Conservation (phyloP, 129 eudicot species). For the Centaurea solstitialis region DNA sequence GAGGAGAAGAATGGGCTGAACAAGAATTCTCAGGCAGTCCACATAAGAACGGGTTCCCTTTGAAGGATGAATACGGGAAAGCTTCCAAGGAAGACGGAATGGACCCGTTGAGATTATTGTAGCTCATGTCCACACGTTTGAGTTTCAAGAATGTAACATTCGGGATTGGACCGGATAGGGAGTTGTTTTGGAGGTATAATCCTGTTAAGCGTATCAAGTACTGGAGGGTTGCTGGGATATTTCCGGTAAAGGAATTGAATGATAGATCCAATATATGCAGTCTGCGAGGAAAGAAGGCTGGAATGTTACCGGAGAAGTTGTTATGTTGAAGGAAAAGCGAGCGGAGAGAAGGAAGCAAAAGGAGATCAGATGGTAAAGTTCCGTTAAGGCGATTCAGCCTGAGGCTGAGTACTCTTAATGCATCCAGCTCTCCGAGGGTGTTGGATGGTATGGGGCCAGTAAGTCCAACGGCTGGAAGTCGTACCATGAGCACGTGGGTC, state of each 20-base stretch:
- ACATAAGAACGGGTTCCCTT: constrained; percentile 63
- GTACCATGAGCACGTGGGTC: constrained; percentile 44
- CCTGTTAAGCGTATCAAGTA: constrained; percentile 53
- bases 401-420: constrained; percentile 62
- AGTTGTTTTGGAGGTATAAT: constrained; percentile 66
- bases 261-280: constrained; percentile 68
- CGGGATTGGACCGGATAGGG: constrained; percentile 64
- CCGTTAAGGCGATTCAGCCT: constrained; percentile 68
- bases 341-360: constrained; percentile 69
- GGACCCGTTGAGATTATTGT: constrained; percentile 59
- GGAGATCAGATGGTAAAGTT: constrained; percentile 58
- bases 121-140: constrained; percentile 56
- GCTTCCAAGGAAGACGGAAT: constrained; percentile 54
- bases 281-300: constrained; percentile 47
- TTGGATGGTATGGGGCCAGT: constrained; percentile 57
- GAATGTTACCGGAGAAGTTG: constrained; percentile 65
- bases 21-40: constrained; percentile 65
- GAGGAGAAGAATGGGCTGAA: constrained; percentile 27
- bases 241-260: constrained; percentile 58
- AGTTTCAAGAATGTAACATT: constrained; percentile 41
- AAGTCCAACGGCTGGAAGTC: constrained; percentile 87
- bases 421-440: constrained; percentile 63
- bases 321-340: constrained; percentile 71
- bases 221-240: constrained; percentile 51
- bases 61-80: constrained; percentile 63